phyloP scores from a whole-genome alignment of 139 green algal genomes.

The Chlorella sp. region DNA sequence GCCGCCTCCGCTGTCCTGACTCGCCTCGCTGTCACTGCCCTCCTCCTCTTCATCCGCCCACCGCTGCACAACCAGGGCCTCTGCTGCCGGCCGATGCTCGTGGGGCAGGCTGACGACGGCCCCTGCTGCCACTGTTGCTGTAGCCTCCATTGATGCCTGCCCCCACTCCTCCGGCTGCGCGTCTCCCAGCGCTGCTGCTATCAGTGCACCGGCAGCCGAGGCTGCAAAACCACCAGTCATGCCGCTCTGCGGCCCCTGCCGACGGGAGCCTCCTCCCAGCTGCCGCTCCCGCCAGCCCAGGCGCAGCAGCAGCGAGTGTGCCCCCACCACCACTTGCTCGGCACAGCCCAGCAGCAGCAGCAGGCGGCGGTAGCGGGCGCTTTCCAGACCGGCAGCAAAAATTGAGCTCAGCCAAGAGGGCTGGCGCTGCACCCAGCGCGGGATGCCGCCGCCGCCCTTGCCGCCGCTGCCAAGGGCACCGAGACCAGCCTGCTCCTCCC shows the following conservation, averaged over 20 bases:
- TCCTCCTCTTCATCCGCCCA: neutral
- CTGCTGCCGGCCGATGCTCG: neutral
- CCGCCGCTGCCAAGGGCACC: neutral
- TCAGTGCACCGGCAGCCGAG: neutral
- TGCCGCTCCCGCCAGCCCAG: slow-evolving; percentile 1
- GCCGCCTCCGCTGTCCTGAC: neutral
- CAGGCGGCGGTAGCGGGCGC: neutral
- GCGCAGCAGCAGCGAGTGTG: slow-evolving; percentile 44
- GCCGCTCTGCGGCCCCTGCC: neutral
- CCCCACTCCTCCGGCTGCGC: neutral
- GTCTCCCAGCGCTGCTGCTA: slow-evolving; percentile 17
- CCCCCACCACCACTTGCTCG: slow-evolving; percentile 41
- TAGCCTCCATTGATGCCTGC: neutral
- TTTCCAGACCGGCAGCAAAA: neutral
- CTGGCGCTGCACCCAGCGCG: neutral
- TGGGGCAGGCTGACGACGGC: neutral
- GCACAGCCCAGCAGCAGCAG: slow-evolving; percentile 38
- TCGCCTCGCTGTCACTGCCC: neutral
- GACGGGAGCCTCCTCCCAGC: neutral
- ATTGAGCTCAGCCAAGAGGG: neutral
- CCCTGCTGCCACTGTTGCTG: neutral
- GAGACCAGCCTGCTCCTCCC: neutral
- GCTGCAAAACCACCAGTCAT: neutral
- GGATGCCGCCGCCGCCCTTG: neutral
- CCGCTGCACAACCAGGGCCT: neutral